Conservation (phyloP, 352 stramenopile genomes). For the Phytophthora capsici region DNA sequence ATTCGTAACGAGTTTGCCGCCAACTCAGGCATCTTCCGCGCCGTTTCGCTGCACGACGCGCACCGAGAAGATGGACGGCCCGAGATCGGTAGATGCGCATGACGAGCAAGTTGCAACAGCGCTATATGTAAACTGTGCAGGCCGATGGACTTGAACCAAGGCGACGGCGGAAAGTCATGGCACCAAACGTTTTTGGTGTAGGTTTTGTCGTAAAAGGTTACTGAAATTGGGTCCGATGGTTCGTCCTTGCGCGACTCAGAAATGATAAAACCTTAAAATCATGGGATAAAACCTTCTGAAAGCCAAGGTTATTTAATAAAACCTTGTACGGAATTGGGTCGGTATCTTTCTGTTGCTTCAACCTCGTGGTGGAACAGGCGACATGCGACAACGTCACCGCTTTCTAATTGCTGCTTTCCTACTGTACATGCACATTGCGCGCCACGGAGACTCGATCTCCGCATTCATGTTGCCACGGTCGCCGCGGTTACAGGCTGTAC, state of each 20-base stretch:
- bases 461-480: not conserved
- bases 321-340: not conserved
- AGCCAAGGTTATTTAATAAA: slow-evolving; percentile 3
- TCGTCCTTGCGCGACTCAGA: slow-evolving; percentile 13
- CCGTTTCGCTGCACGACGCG: slow-evolving; percentile 1
- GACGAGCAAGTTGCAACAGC: not conserved
- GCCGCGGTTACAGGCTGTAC: not conserved
- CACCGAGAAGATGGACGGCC: not conserved
- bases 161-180: not conserved
- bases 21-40: not conserved
- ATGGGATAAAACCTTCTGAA: slow-evolving; percentile 2
- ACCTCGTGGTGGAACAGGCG: slow-evolving; percentile 4
- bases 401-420: not conserved
- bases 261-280: slow-evolving; percentile 23
- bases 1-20: not conserved
- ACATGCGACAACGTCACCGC: not conserved
- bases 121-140: not conserved
- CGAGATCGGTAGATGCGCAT: not conserved
- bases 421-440: too few relatives aligned
- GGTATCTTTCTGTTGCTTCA: slow-evolving; percentile 26
- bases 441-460: not conserved
- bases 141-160: too few relatives aligned
- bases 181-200: not conserved
- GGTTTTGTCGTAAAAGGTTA: not conserved
- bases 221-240: slow-evolving; percentile 1